These are phyloP conservation scores for Talaromyces verruculosus DNA, from an alignment of 2,329 filamentous ascomycete genomes.

Conservation along the genomic window DNA sequence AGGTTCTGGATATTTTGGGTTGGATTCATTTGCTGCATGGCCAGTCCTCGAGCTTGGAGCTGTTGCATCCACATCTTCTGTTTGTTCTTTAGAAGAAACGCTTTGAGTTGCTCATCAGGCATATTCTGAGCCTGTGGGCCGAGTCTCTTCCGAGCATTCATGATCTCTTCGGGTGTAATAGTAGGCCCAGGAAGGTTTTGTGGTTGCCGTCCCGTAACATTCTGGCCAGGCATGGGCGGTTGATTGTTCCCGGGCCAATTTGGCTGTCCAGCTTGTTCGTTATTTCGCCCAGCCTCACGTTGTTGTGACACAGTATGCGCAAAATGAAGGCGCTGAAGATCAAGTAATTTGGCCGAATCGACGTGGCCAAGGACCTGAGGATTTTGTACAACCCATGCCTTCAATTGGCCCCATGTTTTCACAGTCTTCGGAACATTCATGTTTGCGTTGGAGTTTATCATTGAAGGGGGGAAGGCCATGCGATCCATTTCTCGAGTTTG, in stretches of 20 bases:
- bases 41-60: constrained; percentile 33
- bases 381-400: constrained; percentile 54
- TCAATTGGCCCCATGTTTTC: constrained; percentile 58
- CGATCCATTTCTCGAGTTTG: constrained; percentile 47
- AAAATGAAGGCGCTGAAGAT: constrained; percentile 48
- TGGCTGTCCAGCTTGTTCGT: constrained; percentile 27
- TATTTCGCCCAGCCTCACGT: constrained; percentile 24
- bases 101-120: constrained; percentile 47
- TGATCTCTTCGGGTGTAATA: constrained; percentile 39
- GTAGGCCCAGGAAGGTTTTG: constrained; percentile 23
- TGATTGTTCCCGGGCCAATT: constrained; percentile 31
- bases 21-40: constrained; percentile 16
- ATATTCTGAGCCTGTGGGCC: constrained; percentile 35
- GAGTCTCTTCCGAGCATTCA: constrained; percentile 38
- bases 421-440: constrained; percentile 44
- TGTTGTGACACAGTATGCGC: constrained; percentile 35
- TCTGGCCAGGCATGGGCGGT: constrained; percentile 33
- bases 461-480: constrained; percentile 37
- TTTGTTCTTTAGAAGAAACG: constrained; percentile 36
- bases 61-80: constrained; percentile 36
- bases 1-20: constrained; percentile 29
- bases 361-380: constrained; percentile 43
- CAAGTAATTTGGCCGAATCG: constrained; percentile 42
- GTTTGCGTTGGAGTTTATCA: constrained; percentile 36
- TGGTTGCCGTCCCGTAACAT: constrained; percentile 32